phyloP scores from a whole-genome alignment of 371 early-diverging fungal species.

The Lichtheimia ornata region DNA sequence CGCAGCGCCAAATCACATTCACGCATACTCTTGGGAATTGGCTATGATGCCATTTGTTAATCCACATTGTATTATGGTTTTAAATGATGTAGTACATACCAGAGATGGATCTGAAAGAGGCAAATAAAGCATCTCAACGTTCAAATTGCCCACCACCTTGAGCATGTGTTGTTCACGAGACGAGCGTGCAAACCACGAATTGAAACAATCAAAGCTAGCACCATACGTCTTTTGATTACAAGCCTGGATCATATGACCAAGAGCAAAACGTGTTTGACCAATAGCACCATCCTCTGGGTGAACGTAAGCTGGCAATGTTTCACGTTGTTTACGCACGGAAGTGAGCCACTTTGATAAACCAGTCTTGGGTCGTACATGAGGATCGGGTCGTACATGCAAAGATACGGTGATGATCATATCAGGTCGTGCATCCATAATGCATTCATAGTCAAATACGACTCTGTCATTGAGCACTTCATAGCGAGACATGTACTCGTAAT shows the following conservation, averaged over 20 bases:
- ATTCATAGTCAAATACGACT: slow-evolving; percentile 43
- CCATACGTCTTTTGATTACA: slow-evolving; percentile 36
- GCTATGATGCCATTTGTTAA: slow-evolving; percentile 12
- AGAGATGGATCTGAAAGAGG: slow-evolving; percentile 27
- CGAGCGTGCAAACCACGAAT: slow-evolving; percentile 38
- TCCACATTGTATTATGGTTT: too few relatives aligned
- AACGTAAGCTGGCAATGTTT: slow-evolving; percentile 39
- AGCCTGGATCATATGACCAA: slow-evolving; percentile 42
- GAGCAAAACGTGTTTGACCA: slow-evolving; percentile 44
- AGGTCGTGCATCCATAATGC: slow-evolving; percentile 38
- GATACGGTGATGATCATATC: slow-evolving; percentile 49
- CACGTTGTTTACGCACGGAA: slow-evolving; percentile 30
- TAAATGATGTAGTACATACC: too few relatives aligned
- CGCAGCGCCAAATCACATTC: slow-evolving; percentile 47
- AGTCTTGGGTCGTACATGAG: slow-evolving; percentile 32
- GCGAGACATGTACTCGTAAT: slow-evolving; percentile 50
- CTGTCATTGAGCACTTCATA: slow-evolving; percentile 35
- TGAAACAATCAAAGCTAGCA: slow-evolving; percentile 48
- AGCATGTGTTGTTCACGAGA: slow-evolving; percentile 27
- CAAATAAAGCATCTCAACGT: slow-evolving; percentile 32
- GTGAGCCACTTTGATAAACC: slow-evolving; percentile 38
- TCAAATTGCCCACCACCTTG: slow-evolving; percentile 28
- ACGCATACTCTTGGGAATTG: slow-evolving; percentile 39
- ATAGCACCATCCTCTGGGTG: slow-evolving; percentile 47
- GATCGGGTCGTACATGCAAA: slow-evolving; percentile 48